Conservation (phyloP, 352 stramenopile genomes). For the Phytophthora macrochlamydospora region DNA sequence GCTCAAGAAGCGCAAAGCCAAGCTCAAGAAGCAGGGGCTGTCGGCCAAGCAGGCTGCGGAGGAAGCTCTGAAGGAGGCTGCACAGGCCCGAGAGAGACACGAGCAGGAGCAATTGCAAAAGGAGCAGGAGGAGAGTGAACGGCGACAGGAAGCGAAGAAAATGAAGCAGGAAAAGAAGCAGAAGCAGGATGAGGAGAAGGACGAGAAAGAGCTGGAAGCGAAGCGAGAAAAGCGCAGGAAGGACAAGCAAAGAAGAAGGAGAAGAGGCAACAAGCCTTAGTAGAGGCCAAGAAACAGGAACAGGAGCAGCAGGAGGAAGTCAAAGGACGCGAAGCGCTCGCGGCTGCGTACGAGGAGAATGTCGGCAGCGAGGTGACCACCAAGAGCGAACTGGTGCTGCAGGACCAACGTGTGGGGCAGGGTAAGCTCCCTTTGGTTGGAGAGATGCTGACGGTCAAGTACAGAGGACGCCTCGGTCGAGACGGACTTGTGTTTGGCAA, state of each 20-base stretch:
- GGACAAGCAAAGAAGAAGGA: conserved; percentile 36
- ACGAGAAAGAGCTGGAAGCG: conserved; percentile 17
- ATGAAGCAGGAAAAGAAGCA: conserved; percentile 35
- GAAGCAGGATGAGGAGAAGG: conserved; percentile 19
- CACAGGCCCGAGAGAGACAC: conserved; percentile 37
- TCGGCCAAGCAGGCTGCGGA: conserved; percentile 31
- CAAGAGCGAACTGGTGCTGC: conserved; percentile 58
- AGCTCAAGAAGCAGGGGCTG: conserved; percentile 70
- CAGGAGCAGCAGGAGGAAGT: conserved; percentile 36
- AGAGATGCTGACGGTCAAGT: conserved; percentile 81
- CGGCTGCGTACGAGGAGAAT: conserved; percentile 55
- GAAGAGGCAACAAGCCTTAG: conserved; percentile 41
- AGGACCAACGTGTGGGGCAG: conserved; percentile 59
- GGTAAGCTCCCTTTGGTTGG: conserved; percentile 53
- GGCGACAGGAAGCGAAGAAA: conserved; percentile 25
- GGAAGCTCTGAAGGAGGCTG: conserved; percentile 31
- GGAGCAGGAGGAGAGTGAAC: conserved; percentile 13
- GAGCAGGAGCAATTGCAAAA: conserved; percentile 26
- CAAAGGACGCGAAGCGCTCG: conserved; percentile 48
- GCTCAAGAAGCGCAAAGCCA: conserved; percentile 80
- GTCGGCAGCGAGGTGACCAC: conserved; percentile 61
- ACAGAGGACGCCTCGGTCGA: conserved; percentile 60
- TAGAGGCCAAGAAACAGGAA: conserved; percentile 36
- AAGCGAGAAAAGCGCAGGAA: conserved; percentile 49
- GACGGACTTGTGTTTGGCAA: conserved; percentile 77